Evolutionary conservation across 2,329 filamentous ascomycete species (phyloP), one percentile per base, ranked within the genome.

Genomic region (Sphaerulina musiva): DNA sequence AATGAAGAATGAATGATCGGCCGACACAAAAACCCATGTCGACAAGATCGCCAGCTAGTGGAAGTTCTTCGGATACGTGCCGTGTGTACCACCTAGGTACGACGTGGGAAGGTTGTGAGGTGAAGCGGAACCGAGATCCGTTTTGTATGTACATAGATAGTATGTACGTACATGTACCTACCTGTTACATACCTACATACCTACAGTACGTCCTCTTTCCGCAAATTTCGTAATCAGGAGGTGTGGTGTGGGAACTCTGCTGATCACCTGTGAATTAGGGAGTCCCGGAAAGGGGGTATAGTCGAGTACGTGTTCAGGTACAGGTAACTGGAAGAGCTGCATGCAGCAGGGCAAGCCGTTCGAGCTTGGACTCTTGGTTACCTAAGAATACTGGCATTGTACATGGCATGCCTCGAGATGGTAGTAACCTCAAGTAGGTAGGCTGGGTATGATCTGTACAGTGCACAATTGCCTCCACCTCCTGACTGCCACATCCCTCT

Each of bases 61-160:
- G 48, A 44, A 34, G 39, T 50, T 50, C 48, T 50, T 44, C 48
- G 48, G 48, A 26, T 12, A 32, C 6, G 48, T 50, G 40, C 48
- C 48, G 40, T 44, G 48, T 44, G 29, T 20, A 20, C 20, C 20
- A 43, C 11, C 48, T 20, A 44, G 39, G n/a, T 4, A 6, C 11
- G 26, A 34, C 26, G 29, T 17, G 10, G 17, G 17, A 45, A 20
- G 20, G 20, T 23, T 20, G 39, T 8, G 14, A 41, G 7, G 39
- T 41, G 39, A 41, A 20, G 39, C 17, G 39, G 39, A 45, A 20
- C 17, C 29, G 42, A 6, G 14, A 14, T 42, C 40, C 40, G 4
- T 14, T 42, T 8, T 8, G 17, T 23, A 17, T 17, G 1, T 17
- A 17, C 14, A 17, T 17, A 17, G 14, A 1, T 17, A 17, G 14